Evolutionary conservation across 768 basidiomycete species (phyloP).

Genomic region (Lentinula raphanica): DNA sequence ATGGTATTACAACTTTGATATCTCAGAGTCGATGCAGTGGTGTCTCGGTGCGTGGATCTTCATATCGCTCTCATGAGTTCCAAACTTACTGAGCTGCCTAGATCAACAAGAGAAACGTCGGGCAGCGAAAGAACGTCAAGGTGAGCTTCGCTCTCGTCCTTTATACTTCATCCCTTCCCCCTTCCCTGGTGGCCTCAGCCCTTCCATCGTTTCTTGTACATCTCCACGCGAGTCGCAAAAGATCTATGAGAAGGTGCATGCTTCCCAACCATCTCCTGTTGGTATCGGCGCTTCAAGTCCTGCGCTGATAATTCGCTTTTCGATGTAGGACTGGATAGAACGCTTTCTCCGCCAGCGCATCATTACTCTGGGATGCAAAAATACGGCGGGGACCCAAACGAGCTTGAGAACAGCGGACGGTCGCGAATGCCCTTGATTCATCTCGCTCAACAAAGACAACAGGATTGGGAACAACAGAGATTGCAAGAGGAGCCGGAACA

Average conservation of each 20-base stretch:
- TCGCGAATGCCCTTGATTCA: constrained; percentile 57
- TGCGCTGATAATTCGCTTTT: constrained; percentile 9
- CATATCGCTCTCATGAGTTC: constrained; percentile 3
- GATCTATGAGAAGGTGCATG: constrained; percentile 54
- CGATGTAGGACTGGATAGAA: background rate
- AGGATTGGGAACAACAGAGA: constrained; percentile 17
- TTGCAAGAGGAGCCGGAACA: constrained; percentile 6
- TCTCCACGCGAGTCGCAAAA: background rate
- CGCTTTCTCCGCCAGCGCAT: background rate
- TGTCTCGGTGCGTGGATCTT: constrained; percentile 47
- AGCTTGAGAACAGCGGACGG: constrained; percentile 21
- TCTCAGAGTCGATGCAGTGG: constrained; percentile 71
- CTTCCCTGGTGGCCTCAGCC: constrained; percentile 22
- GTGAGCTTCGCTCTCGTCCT: constrained; percentile 49
- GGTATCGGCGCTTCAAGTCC: constrained; percentile 5
- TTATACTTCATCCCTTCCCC: constrained; percentile 23
- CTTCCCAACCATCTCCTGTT: constrained; percentile 19
- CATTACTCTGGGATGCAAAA: constrained; percentile 1
- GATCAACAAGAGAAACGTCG: constrained; percentile 66
- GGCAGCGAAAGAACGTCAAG: constrained; percentile 72
- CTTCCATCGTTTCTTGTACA: constrained; percentile 12
- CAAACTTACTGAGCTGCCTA: constrained; percentile 22
- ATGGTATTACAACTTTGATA: constrained; percentile 87
- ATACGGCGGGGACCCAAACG: background rate
- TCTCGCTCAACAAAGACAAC: constrained; percentile 50